Evolutionary conservation across 2,329 filamentous ascomycete genomes (phyloP).

Genomic region (Sporothrix luriei): DNA sequence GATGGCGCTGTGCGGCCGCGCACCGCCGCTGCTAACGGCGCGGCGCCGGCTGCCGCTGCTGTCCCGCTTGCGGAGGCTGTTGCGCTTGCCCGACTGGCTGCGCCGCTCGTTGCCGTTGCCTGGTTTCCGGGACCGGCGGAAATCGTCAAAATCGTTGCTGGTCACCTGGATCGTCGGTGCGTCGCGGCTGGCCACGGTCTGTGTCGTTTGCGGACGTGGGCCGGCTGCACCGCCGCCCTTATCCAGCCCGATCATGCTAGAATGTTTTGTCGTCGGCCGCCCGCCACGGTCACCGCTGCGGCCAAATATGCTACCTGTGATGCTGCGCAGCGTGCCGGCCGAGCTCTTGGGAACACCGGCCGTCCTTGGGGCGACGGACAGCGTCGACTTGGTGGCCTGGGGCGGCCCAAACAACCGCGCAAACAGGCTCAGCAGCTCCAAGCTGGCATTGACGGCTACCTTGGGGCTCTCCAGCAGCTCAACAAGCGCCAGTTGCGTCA

Average conservation of each 20-base stretch:
- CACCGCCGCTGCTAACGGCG: conserved; percentile 49
- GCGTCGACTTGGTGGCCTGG: conserved; percentile 52
- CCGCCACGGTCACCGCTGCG: conserved; percentile 51
- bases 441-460: conserved; percentile 82
- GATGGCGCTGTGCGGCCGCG: conserved; percentile 44
- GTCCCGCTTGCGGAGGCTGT: conserved; percentile 58
- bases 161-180: conserved; percentile 78
- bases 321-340: conserved; percentile 68
- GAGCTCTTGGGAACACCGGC: conserved; percentile 67
- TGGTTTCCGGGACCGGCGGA: conserved; percentile 44
- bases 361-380: conserved; percentile 43
- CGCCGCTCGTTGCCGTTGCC: conserved; percentile 40
- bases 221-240: conserved; percentile 40
- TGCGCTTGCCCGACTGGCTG: conserved; percentile 53
- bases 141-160: conserved; percentile 58
- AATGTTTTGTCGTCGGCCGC: conserved; percentile 48
- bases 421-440: conserved; percentile 82
- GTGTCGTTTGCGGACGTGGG: conserved; percentile 49
- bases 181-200: conserved; percentile 47
- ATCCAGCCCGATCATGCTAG: conserved; percentile 45
- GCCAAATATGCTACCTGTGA: conserved; percentile 79
- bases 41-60: conserved; percentile 54
- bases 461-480: conserved; percentile 83
- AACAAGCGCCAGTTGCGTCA: conserved; percentile 84
- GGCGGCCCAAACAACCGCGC: conserved; percentile 72